Percentiles rank a stretch among this genome's conserved stretches.
Evolutionary conservation across 2,329 filamentous ascomycete genomes (phyloP).

Genomic region (Cercospora sp.): DNA sequence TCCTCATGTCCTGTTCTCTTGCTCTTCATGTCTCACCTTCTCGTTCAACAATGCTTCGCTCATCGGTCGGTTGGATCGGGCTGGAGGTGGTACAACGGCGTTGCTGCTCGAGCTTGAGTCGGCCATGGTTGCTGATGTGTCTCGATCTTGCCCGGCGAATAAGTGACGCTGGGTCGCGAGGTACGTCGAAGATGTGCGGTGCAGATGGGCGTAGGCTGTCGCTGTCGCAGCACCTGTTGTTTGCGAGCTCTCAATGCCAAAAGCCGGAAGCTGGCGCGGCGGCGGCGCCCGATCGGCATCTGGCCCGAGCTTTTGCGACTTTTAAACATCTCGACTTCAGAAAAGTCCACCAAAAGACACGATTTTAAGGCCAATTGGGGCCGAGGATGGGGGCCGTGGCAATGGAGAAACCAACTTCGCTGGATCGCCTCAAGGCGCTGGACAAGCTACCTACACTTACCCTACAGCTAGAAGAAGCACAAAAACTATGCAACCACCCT

Average conservation of each 20-base stretch:
- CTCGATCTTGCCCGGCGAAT: background rate
- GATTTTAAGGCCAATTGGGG: background rate
- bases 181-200: background rate
- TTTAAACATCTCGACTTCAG: slow-evolving; percentile 7
- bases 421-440: slow-evolving; percentile 44
- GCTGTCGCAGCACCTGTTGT: background rate
- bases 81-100: slow-evolving; percentile 61
- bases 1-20: background rate
- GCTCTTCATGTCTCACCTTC: slow-evolving; percentile 66
- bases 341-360: slow-evolving; percentile 16
- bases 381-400: slow-evolving; percentile 19
- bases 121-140: slow-evolving; percentile 51
- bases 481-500: slow-evolving; percentile 34
- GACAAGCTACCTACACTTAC: slow-evolving; percentile 31
- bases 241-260: slow-evolving; percentile 8
- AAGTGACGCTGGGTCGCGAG: background rate
- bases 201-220: background rate
- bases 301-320: slow-evolving; percentile 11
- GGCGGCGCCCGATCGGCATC: slow-evolving; percentile 1
- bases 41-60: slow-evolving; percentile 98
- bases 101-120: slow-evolving; percentile 53
- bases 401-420: slow-evolving; percentile 35
- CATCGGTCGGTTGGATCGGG: slow-evolving; percentile 74
- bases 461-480: slow-evolving; percentile 33
- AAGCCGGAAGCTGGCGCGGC: background rate